Base-by-base conservation (phyloP, 768 basidiomycete species). In the Calocera viscosa region DNA sequence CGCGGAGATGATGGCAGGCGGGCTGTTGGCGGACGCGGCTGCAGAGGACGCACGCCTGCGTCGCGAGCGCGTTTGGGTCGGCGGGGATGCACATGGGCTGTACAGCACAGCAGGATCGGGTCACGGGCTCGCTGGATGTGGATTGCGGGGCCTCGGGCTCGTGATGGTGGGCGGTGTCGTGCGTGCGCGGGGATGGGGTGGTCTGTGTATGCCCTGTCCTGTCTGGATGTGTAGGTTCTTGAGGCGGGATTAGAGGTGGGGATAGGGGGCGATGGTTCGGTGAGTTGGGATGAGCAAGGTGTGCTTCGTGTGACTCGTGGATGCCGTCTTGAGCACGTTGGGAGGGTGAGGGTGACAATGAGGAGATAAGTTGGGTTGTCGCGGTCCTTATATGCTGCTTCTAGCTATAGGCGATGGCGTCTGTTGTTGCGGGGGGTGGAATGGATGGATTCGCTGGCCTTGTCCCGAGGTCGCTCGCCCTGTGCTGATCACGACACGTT, bases 11-110 rank as follows among this genome's bases (percentile, higher is more conserved):
- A 19, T 60, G 53, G 30, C 53, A 60, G 53, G 30, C 53, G 22
- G 53, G 53, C 30, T 60, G 53, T 22, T 28, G 53, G 53, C 53
- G 53, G 24, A 60, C 53, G 26, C 53, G 24, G 53, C 53, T 60
- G 53, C 53, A 60, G 53, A 60, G 53, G 14, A 60, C 53, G 30
- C 53, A 60, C 26, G 53, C 53, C 24, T 14, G 2, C 26, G 30
- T 32, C 26, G 53, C 53, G 53, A 60, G 24, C 53, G 53, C 53
- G 53, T 26, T 60, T 5, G 53, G 53, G 53, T 60, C 53, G 24
- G 53, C 53, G 53, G 53, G 53, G 53, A 60, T 60, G 53, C 53
- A 60, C 53, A 60, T 60, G 53, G n/a, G 53, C 53, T 60, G 53
- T 10, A 5, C 5, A 2, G 14, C 53, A 28, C 14, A 7, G 26